These are phyloP conservation scores for Ilex asprella DNA, from an alignment of 257 asterid genomes.

Conservation along the genomic window DNA sequence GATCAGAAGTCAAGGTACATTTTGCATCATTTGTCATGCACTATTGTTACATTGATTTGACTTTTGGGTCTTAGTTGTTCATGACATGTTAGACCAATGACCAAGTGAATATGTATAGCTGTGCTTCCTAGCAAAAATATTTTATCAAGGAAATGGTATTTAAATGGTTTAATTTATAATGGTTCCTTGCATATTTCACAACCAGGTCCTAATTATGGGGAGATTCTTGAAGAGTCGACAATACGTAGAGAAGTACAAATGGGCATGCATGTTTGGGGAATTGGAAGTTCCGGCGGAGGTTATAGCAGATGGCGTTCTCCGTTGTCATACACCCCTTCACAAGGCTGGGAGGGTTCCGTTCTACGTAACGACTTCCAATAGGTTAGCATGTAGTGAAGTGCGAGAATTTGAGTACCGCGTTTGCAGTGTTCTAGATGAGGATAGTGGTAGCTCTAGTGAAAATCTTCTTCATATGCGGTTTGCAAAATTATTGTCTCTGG, in stretches of 20 bases:
- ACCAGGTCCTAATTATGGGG: constrained; percentile 72
- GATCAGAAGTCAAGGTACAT: constrained; percentile 65
- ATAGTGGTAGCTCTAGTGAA: constrained; percentile 40
- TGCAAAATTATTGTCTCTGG: constrained; percentile 57
- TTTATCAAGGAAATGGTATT: neutral
- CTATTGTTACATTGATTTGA: constrained; percentile 11
- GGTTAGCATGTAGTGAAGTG: constrained; percentile 94
- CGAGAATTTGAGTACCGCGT: constrained; percentile 78
- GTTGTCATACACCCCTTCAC: constrained; percentile 70
- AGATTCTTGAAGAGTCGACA: constrained; percentile 51
- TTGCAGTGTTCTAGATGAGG: constrained; percentile 33
- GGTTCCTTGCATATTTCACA: constrained; percentile 10
- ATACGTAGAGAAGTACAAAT: constrained; percentile 53
- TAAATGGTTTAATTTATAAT: neutral
- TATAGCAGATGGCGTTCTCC: constrained; percentile 68
- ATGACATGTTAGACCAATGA: no score
- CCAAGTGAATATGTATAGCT: neutral
- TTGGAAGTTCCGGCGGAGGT: constrained; percentile 82
- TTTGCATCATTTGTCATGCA: neutral
- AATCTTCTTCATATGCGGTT: constrained; percentile 67
- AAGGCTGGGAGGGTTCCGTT: constrained; percentile 76
- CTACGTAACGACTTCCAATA: constrained; percentile 79
- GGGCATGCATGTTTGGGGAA: constrained; percentile 99
- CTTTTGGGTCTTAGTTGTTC: constrained; percentile 1
- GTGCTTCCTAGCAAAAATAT: constrained; percentile 3